Percentiles rank a stretch among this genome's conserved stretches.
phyloP scores from a whole-genome alignment of 1,284 basidiomycete genomes.

The Sporisorium scitamineum region DNA sequence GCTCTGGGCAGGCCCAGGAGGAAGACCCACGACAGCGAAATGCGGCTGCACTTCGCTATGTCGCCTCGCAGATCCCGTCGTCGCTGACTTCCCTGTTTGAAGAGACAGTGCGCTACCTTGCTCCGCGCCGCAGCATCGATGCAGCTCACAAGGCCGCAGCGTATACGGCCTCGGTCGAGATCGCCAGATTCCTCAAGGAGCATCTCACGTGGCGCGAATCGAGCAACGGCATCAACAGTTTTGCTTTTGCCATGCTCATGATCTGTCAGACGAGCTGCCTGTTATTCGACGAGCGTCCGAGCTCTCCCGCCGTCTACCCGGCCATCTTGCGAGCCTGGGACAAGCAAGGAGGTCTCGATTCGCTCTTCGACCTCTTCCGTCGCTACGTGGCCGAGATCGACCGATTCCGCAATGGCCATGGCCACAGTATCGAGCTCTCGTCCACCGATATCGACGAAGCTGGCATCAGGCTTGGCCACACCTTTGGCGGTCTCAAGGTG shows the following conservation, averaged over 20 bases:
- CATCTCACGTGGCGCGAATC: conserved; percentile 77
- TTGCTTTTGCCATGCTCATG: conserved; percentile 76
- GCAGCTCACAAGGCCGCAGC: conserved; percentile 83
- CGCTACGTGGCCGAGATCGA: conserved; percentile 76
- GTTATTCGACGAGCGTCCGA: conserved; percentile 81
- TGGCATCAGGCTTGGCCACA: conserved; percentile 73
- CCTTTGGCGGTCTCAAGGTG: conserved; percentile 84
- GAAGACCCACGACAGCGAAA: conserved; percentile 45
- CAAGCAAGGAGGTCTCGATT: conserved; percentile 79
- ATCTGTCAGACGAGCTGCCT: conserved; percentile 79
- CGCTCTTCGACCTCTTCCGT: conserved; percentile 76
- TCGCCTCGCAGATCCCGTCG: conserved; percentile 83
- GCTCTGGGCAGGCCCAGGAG: conserved; percentile 23
- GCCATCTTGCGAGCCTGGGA: conserved; percentile 83
- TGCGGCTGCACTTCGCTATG: conserved; percentile 75
- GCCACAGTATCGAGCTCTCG: conserved; percentile 29
- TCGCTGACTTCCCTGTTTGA: conserved; percentile 87
- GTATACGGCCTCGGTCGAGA: conserved; percentile 75
- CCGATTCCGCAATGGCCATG: conserved; percentile 72
- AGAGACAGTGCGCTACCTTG: conserved; percentile 87
- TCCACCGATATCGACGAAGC: conserved; percentile 42
- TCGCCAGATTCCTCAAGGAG: conserved; percentile 81
- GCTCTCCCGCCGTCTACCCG: conserved; percentile 75
- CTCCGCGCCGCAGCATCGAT: conserved; percentile 82
- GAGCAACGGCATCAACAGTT: conserved; percentile 71